Evolutionary conservation across 2,329 filamentous ascomycete genomes (phyloP).

Genomic region (Phialemonium atrogriseum): DNA sequence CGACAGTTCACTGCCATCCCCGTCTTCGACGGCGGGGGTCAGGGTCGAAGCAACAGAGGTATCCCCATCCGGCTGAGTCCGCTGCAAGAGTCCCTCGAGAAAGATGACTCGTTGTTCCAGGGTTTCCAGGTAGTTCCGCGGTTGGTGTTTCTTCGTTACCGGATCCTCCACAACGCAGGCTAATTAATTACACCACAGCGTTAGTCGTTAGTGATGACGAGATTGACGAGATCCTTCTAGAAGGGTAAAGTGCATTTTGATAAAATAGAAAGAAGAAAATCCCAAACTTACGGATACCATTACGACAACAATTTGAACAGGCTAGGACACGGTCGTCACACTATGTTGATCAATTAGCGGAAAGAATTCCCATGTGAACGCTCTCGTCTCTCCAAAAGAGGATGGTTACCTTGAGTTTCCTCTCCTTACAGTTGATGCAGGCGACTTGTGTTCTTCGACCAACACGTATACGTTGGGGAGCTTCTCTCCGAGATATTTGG

Average conservation of each 20-base stretch:
- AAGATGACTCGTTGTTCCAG: conserved; percentile 18
- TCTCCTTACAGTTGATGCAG: conserved; percentile 12
- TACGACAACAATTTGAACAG: conserved; percentile 7
- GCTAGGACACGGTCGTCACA: conserved; percentile 6
- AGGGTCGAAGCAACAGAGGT: background rate
- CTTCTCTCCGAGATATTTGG: no score
- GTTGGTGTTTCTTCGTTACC: conserved; percentile 14
- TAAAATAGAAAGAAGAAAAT: background rate
- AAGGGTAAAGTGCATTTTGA: no score
- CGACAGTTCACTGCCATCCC: background rate
- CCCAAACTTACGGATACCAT: background rate
- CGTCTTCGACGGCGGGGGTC: background rate
- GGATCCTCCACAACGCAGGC: conserved; percentile 19
- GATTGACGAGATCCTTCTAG: no score
- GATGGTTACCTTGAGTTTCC: conserved; percentile 10
- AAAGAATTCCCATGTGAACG: background rate
- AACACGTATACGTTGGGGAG: conserved; percentile 2
- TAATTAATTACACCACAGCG: no score
- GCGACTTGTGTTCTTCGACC: conserved; percentile 8
- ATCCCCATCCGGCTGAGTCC: background rate
- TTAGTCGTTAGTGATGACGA: background rate
- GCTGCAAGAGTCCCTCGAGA: conserved; percentile 12
- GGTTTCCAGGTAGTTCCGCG: conserved; percentile 21
- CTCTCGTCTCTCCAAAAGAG: background rate
- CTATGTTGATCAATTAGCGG: no score